Percentiles rank a stretch among this genome's conserved stretches.
Conservation (phyloP, 148 eudicot species). For the Rhododendron kiyosumense region DNA sequence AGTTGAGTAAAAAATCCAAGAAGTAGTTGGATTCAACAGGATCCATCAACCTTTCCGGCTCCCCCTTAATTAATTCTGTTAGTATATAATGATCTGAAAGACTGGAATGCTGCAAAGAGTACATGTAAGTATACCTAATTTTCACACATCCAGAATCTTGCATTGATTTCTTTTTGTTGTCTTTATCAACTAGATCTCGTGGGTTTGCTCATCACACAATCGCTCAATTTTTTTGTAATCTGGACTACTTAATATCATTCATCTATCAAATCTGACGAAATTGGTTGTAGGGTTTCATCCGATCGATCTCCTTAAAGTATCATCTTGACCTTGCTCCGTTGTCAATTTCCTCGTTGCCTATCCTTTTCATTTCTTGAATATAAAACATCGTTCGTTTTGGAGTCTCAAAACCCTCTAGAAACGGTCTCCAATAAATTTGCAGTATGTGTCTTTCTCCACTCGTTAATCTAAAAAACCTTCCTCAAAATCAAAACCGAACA, state of each 20-base stretch:
- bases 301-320: neutral
- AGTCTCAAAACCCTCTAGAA: too few relatives aligned
- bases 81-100: neutral
- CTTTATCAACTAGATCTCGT: neutral
- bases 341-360: neutral
- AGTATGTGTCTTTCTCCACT: too few relatives aligned
- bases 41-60: neutral
- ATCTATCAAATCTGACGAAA: neutral
- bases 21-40: neutral
- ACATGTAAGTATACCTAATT: neutral
- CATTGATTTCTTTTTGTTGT: neutral
- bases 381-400: too few relatives aligned
- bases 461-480: too few relatives aligned
- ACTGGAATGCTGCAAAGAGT: neutral
- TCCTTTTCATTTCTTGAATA: neutral
- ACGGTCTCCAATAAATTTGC: too few relatives aligned
- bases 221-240: neutral
- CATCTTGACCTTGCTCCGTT: neutral
- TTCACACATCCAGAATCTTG: neutral
- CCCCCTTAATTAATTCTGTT: neutral
- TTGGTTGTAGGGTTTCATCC: neutral
- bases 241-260: neutral
- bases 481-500: too few relatives aligned
- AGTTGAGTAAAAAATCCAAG: neutral
- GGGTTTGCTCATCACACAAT: neutral